Conservation (phyloP, 2,329 filamentous ascomycete species). For the Botrytis deweyae region DNA sequence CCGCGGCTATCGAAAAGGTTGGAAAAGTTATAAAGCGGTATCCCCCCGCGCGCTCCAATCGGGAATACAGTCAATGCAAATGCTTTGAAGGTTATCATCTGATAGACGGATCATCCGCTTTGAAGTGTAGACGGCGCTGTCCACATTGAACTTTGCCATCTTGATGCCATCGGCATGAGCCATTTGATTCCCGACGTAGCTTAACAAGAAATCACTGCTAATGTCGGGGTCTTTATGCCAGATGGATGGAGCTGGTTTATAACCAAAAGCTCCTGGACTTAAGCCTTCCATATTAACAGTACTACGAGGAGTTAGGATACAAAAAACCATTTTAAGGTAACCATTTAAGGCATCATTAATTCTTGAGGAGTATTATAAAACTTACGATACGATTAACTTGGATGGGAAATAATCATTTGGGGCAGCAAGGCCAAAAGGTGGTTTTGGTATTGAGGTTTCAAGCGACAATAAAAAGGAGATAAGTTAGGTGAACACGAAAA, state of each 20-base stretch:
- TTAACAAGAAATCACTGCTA: background rate
- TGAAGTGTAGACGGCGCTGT: background rate
- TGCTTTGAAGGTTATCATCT: background rate
- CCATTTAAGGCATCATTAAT: background rate
- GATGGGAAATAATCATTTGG: background rate
- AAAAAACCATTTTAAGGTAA: background rate
- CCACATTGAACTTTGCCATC: background rate
- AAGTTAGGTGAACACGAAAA: background rate
- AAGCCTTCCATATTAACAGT: background rate
- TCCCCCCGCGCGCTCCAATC: slow-evolving; percentile 5
- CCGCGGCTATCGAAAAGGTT: background rate
- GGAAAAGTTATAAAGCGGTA: background rate
- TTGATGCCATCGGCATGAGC: background rate
- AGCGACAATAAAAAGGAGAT: background rate
- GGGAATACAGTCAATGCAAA: background rate
- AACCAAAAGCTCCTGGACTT: background rate
- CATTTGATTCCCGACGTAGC: background rate
- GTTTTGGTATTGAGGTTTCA: background rate
- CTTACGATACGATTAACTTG: slow-evolving; percentile 1
- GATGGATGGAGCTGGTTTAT: background rate
- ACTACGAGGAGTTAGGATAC: background rate
- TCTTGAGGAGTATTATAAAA: background rate
- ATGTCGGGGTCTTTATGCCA: background rate
- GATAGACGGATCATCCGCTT: background rate
- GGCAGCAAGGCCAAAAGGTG: background rate